Evolutionary conservation across 1,139 yeast species (phyloP).

Genomic region (Scheffersomyces parashehatae): DNA sequence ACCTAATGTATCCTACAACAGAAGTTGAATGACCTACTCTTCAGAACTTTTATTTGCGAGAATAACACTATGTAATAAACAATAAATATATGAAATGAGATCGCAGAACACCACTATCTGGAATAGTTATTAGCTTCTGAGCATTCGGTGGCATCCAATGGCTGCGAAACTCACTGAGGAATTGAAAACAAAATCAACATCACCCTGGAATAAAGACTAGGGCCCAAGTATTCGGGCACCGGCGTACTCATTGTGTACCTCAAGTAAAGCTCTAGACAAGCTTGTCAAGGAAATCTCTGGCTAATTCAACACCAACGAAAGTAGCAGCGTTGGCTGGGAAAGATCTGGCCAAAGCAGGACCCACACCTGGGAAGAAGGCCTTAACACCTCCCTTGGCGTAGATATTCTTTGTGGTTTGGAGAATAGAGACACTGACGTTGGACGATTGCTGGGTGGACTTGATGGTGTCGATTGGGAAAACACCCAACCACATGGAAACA

Average conservation of each 20-base stretch:
- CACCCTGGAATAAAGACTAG: too few relatives aligned
- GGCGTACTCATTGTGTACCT: too few relatives aligned
- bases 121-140: too few relatives aligned
- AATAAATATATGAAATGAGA: not conserved
- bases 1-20: too few relatives aligned
- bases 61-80: constrained; percentile 1
- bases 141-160: too few relatives aligned
- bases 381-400: constrained; percentile 74
- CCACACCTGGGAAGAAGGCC: constrained; percentile 97
- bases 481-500: constrained; percentile 94
- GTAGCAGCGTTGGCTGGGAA: constrained; percentile 99
- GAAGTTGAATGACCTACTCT: too few relatives aligned
- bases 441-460: constrained; percentile 83
- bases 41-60: constrained; percentile 1
- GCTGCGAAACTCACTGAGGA: too few relatives aligned
- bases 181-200: too few relatives aligned
- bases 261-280: constrained; percentile 15
- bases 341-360: constrained; percentile 91
- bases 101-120: too few relatives aligned
- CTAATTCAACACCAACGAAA: constrained; percentile 90
- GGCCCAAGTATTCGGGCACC: too few relatives aligned
- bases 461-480: constrained; percentile 95
- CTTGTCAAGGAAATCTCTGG: constrained; percentile 65
- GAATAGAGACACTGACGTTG: constrained; percentile 56
- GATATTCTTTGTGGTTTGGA: constrained; percentile 64